These are phyloP conservation scores for Sophora flavescens DNA, from an alignment of 306 rosid genomes.

Conservation along the genomic window DNA sequence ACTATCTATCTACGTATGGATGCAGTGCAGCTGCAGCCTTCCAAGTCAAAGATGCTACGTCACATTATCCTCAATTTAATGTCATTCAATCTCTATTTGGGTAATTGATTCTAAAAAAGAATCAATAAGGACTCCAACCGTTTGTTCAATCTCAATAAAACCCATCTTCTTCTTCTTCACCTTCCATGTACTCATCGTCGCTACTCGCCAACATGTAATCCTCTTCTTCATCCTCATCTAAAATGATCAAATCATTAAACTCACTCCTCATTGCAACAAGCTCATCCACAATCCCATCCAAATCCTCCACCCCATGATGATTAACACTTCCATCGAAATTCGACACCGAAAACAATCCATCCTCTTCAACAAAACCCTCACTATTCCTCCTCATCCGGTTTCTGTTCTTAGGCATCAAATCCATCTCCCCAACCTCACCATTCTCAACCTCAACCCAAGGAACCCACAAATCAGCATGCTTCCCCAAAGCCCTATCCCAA, in stretches of 20 bases:
- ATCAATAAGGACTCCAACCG: background rate
- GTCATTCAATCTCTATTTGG: slow-evolving; percentile 1
- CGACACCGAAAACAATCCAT: slow-evolving; percentile 50
- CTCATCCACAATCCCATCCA: slow-evolving; percentile 63
- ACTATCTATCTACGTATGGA: background rate
- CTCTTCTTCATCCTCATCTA: slow-evolving; percentile 56
- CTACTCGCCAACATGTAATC: slow-evolving; percentile 44
- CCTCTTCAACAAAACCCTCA: slow-evolving; percentile 43
- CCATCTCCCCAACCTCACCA: slow-evolving; percentile 67
- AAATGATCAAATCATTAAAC: slow-evolving; percentile 56
- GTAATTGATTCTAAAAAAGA: slow-evolving; percentile 4
- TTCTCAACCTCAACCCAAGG: slow-evolving; percentile 86
- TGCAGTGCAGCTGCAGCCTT: background rate
- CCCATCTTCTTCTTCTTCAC: slow-evolving; percentile 55
- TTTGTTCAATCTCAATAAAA: slow-evolving; percentile 48
- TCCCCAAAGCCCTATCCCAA: slow-evolving; percentile 71
- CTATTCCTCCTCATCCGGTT: slow-evolving; percentile 11
- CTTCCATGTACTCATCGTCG: slow-evolving; percentile 52
- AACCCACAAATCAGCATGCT: slow-evolving; percentile 86
- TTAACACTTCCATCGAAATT: slow-evolving; percentile 41
- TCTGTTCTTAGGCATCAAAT: slow-evolving; percentile 55
- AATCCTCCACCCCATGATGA: slow-evolving; percentile 32
- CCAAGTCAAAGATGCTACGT: slow-evolving; percentile 4
- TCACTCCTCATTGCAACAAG: slow-evolving; percentile 49
- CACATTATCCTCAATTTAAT: slow-evolving; percentile 20